phyloP scores from a whole-genome alignment of 495 filamentous ascomycete genomes.

The Hyphodiscus hymeniophilus region DNA sequence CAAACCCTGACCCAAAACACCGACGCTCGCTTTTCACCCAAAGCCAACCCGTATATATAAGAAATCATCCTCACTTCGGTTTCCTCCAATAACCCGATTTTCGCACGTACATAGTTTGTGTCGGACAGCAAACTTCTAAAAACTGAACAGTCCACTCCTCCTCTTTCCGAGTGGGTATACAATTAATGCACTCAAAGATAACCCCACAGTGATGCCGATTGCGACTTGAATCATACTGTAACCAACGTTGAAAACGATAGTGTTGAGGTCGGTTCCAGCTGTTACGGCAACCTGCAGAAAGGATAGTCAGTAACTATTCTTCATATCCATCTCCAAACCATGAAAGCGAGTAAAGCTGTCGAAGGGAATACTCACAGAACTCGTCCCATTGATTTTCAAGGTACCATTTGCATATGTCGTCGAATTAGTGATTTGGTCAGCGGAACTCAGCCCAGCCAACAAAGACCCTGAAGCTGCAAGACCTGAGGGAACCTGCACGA shows the following conservation, averaged over 20 bases:
- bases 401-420: conserved; percentile 18
- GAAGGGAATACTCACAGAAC: conserved; percentile 8
- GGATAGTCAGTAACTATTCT: conserved; percentile 2
- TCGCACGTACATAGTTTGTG: too few relatives aligned
- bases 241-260: conserved; percentile 73
- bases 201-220: conserved; percentile 84
- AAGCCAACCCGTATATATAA: too few relatives aligned
- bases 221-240: conserved; percentile 88
- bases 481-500: conserved; percentile 88
- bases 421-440: conserved; percentile 65
- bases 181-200: conserved; percentile 78
- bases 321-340: conserved; percentile 1
- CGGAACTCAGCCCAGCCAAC: conserved; percentile 75
- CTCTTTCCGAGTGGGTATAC: conserved; percentile 91
- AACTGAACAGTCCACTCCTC: conserved; percentile 82
- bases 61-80: too few relatives aligned
- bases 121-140: conserved; percentile 39
- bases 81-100: too few relatives aligned
- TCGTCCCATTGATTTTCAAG: conserved; percentile 11
- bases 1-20: background rate
- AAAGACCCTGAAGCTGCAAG: conserved; percentile 78
- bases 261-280: conserved; percentile 36
- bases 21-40: background rate
- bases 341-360: background rate
- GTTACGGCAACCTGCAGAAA: conserved; percentile 9